phyloP scores from a whole-genome alignment of 805 yeast genomes.

The Saccharomycopsis selenospora region DNA sequence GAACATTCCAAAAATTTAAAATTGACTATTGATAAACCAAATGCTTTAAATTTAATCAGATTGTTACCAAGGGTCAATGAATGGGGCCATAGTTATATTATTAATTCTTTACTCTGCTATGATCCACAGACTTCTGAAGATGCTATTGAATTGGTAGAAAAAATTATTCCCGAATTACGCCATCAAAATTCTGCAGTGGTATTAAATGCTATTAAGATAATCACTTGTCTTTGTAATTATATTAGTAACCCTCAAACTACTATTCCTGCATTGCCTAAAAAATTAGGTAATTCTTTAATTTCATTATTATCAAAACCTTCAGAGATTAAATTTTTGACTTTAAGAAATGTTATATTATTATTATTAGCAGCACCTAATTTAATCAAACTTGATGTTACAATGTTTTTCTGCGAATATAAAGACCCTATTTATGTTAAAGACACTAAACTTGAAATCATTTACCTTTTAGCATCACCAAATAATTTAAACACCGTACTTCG shows the following conservation, averaged over 20 bases:
- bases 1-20: constrained; percentile 45
- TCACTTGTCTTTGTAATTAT: constrained; percentile 68
- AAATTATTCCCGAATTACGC: constrained; percentile 61
- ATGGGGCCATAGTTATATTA: constrained; percentile 68
- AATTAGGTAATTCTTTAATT: constrained; percentile 62
- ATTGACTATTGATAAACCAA: constrained; percentile 44
- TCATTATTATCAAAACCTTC: constrained; percentile 67
- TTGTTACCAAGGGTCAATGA: constrained; percentile 35
- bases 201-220: constrained; percentile 63
- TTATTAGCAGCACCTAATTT: constrained; percentile 59
- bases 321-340: constrained; percentile 75
- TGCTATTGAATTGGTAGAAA: constrained; percentile 58
- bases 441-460: constrained; percentile 82
- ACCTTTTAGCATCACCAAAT: constrained; percentile 59
- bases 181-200: constrained; percentile 80
- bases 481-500: constrained; percentile 56
- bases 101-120: constrained; percentile 56
- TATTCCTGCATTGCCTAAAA: constrained; percentile 47
- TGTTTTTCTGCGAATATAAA: constrained; percentile 74
- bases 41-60: constrained; percentile 38
- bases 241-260: constrained; percentile 47
- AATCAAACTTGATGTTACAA: constrained; percentile 58
- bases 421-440: constrained; percentile 87
- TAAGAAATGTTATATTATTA: constrained; percentile 72
- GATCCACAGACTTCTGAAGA: constrained; percentile 66